Percentiles rank a stretch among this genome's conserved stretches.
Conservation (phyloP, 2,329 filamentous ascomycete species). For the Escovopsis sp. region DNA sequence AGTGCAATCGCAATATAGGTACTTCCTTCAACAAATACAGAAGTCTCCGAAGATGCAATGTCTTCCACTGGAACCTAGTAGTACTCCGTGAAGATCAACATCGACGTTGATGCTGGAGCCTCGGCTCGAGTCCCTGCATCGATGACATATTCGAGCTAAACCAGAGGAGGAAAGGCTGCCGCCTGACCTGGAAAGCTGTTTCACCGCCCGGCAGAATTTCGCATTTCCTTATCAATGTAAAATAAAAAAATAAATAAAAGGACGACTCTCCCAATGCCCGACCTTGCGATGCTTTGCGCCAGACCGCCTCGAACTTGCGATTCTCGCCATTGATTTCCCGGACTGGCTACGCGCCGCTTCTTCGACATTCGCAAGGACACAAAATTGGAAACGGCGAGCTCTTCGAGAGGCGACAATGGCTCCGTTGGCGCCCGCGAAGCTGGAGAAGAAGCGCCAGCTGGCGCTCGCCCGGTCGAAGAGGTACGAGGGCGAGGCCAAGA, state of each 20-base stretch:
- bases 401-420: constrained; percentile 14
- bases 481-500: constrained; percentile 24
- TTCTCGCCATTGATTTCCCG: not conserved
- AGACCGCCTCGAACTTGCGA: not conserved
- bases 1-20: no score
- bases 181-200: not conserved
- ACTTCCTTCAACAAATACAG: no score
- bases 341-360: no score
- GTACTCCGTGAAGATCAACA: constrained; percentile 8
- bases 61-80: no score
- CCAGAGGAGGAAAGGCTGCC: no score
- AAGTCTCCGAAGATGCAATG: no score
- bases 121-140: no score
- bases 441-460: constrained; percentile 23
- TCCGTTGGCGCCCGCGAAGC: constrained; percentile 20
- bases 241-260: no score
- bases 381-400: not conserved
- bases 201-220: not conserved
- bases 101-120: not conserved
- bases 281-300: not conserved
- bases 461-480: constrained; percentile 22
- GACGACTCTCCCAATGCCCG: not conserved
- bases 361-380: no score
- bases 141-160: no score
- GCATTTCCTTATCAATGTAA: not conserved